Conservation (phyloP, 225 moss, liverwort and hornwort species). For the Pseudoscleropodium purum region DNA sequence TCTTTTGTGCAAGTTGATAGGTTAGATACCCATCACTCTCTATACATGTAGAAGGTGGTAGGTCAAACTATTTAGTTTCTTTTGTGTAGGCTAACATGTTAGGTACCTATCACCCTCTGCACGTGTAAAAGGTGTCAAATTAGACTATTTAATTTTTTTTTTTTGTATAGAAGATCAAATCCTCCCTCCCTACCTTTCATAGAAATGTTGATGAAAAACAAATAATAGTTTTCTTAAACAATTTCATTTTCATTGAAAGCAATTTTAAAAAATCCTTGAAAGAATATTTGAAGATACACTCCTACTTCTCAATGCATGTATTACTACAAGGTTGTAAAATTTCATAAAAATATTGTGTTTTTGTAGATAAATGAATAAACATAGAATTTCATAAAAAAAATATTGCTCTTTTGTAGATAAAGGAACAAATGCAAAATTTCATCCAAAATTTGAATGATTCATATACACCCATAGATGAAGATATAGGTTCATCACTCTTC, state of each 20-base stretch:
- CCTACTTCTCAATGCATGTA: neutral
- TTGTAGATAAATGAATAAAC: neutral
- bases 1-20: no score
- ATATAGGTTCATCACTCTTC: neutral
- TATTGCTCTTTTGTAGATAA: neutral
- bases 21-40: no score
- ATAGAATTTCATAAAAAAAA: neutral
- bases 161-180: neutral
- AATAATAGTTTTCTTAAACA: neutral
- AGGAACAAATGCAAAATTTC: neutral
- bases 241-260: neutral
- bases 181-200: accelerated
- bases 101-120: neutral
- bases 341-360: neutral
- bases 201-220: neutral
- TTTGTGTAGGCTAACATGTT: no score
- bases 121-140: no score
- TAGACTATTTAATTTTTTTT: accelerated
- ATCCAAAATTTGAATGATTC: neutral
- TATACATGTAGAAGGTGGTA: no score
- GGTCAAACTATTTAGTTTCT: no score
- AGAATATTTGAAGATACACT: neutral
- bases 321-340: accelerated
- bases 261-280: neutral
- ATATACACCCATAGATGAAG: neutral